Conservation (phyloP, 139 green algal species). For the Coelastrella sp. region DNA sequence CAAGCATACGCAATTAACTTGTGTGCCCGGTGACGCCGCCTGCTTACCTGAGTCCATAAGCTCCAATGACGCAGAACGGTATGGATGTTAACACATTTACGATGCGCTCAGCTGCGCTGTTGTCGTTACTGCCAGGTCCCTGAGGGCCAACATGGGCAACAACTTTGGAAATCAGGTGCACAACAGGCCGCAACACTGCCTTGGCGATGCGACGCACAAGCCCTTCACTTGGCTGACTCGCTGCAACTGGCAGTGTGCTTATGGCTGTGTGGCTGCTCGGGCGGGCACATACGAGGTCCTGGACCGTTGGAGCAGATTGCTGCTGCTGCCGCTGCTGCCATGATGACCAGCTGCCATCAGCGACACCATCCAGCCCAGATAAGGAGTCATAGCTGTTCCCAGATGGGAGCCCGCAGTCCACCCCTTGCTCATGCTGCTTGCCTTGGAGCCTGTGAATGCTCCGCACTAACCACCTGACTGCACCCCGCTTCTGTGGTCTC, state of each 20-base stretch:
- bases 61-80: conserved; percentile 66
- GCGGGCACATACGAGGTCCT: too few relatives aligned
- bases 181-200: background rate
- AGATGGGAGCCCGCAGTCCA: background rate
- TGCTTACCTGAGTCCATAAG: conserved; percentile 57
- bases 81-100: conserved; percentile 72
- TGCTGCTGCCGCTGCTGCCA: conserved; percentile 35
- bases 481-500: background rate
- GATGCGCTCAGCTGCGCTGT: conserved; percentile 55
- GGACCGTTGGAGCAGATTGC: too few relatives aligned
- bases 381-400: conserved; percentile 9
- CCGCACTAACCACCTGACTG: background rate
- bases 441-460: background rate
- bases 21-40: background rate
- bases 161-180: background rate
- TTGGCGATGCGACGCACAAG: background rate
- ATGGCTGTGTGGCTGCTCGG: too few relatives aligned
- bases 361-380: background rate
- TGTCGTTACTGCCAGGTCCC: conserved; percentile 56
- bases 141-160: conserved; percentile 26
- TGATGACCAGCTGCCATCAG: background rate
- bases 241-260: too few relatives aligned
- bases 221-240: background rate
- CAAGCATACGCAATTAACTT: too few relatives aligned
- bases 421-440: background rate